phyloP scores from a whole-genome alignment of 768 basidiomycete species.

The Suillus variegatus region DNA sequence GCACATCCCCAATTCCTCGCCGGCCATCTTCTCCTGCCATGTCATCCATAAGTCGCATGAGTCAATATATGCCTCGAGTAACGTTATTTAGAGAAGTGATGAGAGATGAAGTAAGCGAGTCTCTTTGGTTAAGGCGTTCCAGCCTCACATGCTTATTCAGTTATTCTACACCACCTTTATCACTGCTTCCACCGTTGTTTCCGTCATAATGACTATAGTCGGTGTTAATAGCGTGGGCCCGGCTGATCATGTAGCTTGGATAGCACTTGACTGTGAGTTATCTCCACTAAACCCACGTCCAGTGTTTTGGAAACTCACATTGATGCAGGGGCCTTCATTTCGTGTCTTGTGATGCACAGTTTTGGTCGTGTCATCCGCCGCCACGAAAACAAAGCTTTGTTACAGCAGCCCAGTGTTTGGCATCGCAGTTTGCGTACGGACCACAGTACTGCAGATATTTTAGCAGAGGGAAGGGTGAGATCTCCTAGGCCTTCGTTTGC shows the following conservation, averaged over 20 bases:
- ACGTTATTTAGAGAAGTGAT: conserved; percentile 56
- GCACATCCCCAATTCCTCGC: conserved; percentile 17
- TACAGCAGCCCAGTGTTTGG: conserved; percentile 50
- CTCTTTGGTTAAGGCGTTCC: not conserved
- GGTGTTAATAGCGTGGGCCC: conserved; percentile 49
- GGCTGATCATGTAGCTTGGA: conserved; percentile 52
- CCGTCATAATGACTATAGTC: conserved; percentile 49
- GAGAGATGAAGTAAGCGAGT: conserved; percentile 56
- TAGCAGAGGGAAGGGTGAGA: conserved; percentile 10
- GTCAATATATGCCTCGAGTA: conserved; percentile 53
- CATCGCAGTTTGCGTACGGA: conserved; percentile 36
- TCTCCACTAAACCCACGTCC: not conserved
- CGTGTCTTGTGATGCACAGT: conserved; percentile 57
- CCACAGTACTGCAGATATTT: conserved; percentile 2
- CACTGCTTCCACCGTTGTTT: conserved; percentile 48
- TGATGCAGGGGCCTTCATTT: conserved; percentile 54
- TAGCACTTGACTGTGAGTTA: conserved; percentile 53
- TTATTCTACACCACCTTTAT: conserved; percentile 57
- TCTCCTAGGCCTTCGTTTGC: not conserved
- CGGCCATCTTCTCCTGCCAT: conserved; percentile 24
- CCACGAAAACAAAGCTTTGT: conserved; percentile 58
- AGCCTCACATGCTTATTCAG: conserved; percentile 30
- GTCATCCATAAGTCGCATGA: conserved; percentile 43
- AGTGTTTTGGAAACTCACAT: conserved; percentile 14
- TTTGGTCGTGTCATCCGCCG: conserved; percentile 59